These are phyloP conservation scores for Scopulariopsis brevicaulis DNA, from an alignment of 2,329 filamentous ascomycete genomes.

Conservation along the genomic window DNA sequence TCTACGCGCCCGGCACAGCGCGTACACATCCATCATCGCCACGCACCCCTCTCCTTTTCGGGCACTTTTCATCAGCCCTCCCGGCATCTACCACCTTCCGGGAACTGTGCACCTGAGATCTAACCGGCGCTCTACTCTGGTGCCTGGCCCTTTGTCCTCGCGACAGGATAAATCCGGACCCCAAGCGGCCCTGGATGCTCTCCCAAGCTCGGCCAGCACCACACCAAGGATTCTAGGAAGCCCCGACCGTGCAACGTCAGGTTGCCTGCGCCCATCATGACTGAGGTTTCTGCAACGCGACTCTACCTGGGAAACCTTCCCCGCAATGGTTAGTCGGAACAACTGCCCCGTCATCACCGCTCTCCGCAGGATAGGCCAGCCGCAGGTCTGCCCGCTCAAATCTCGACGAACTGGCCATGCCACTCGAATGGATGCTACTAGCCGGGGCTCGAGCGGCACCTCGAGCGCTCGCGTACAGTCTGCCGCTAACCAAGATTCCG, in stretches of 20 bases:
- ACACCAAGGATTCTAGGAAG: neutral
- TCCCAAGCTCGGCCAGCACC: neutral
- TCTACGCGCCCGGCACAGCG: too few relatives aligned
- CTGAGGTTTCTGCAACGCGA: constrained; percentile 86
- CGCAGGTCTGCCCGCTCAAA: neutral
- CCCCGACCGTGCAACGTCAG: neutral
- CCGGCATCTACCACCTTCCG: too few relatives aligned
- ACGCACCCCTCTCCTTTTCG: too few relatives aligned
- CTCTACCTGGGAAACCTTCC: constrained; percentile 97
- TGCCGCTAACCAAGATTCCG: neutral
- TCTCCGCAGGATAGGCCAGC: neutral
- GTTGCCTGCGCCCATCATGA: constrained; percentile 42
- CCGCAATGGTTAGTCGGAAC: constrained; percentile 65
- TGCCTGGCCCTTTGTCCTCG: neutral
- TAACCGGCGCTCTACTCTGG: neutral
- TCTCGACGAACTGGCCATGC: constrained; percentile 5
- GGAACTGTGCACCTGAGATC: neutral
- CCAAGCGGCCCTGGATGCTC: neutral
- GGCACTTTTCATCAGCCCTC: too few relatives aligned
- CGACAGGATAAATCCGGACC: neutral
- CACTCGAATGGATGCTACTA: neutral
- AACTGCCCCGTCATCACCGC: neutral
- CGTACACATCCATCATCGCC: too few relatives aligned
- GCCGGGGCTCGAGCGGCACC: neutral
- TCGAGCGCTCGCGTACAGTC: neutral